phyloP scores from a whole-genome alignment of 441 rosid genomes.

The Populus hybrid region DNA sequence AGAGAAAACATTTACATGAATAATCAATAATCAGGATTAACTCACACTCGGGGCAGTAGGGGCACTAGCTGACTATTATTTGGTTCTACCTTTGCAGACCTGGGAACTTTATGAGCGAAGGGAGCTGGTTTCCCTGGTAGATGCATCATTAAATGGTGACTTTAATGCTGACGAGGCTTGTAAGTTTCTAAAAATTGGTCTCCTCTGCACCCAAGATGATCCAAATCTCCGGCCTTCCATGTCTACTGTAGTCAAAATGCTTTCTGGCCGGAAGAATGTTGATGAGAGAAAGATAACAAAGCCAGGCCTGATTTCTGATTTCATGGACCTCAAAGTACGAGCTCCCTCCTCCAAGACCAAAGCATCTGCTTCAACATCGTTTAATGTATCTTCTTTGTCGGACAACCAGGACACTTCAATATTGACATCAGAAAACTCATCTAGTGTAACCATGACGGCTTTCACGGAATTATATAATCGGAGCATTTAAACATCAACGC shows the following conservation, averaged over 20 bases:
- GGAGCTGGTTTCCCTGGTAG: constrained; percentile 68
- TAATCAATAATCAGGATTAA: neutral
- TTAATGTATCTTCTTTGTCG: constrained; percentile 37
- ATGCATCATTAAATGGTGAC: constrained; percentile 51
- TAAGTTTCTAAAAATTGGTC: constrained; percentile 68
- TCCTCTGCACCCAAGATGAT: constrained; percentile 89
- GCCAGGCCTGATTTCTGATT: constrained; percentile 87
- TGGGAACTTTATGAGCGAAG: constrained; percentile 73
- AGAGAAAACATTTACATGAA: neutral
- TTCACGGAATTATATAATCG: constrained; percentile 25
- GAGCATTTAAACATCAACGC: constrained; percentile 17
- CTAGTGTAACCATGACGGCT: constrained; percentile 25
- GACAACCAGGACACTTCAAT: constrained; percentile 46
- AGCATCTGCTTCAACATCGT: constrained; percentile 31
- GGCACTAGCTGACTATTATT: neutral
- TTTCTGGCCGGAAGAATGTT: constrained; percentile 47
- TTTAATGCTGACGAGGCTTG: constrained; percentile 89
- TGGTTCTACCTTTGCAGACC: constrained; percentile 47
- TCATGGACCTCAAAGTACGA: constrained; percentile 83
- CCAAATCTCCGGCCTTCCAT: constrained; percentile 83
- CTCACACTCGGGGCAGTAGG: neutral
- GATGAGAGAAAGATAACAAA: constrained; percentile 46
- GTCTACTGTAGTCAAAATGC: constrained; percentile 71
- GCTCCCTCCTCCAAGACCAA: constrained; percentile 31
- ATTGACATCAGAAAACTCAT: constrained; percentile 35